Base-by-base conservation (phyloP, 441 rosid species). In the Theobroma grandiflorum region DNA sequence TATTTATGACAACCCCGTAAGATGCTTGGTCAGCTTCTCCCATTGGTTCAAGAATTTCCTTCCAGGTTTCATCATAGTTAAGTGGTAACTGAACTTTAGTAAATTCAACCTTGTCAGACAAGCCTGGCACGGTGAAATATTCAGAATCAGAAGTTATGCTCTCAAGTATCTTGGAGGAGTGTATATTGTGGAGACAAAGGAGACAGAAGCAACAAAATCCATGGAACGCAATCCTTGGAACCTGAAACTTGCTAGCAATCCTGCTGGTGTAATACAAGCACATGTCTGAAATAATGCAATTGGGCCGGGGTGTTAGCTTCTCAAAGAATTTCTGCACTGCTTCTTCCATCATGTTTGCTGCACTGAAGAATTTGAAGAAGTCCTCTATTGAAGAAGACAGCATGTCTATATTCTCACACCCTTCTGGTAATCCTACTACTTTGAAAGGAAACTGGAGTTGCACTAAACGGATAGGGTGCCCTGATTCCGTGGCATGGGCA, bases 201-300 rank as follows among this genome's bases (percentile, higher is more conserved):
- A 87, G 82, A 49, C 35, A 76, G 79, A 89, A 89, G 80, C 88
- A 79, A 40, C 80, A 33, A 57, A 76, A 61, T 58, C 88, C 89
- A 49, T 83, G 85, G 79, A 89, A 89, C 50, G 74, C 15, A 61
- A 89, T 78, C 79, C 86, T 82, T 62, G 90, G 91, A 11, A 89
- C 77, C 22, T 78, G 76, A 50, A 85, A 80, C 83, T 83, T 85
- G 50, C 61, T 62, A 5, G 89, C 80, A 53, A 83, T 45, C 38
- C 78, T 79, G 72, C 65, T 61, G 38, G 91, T 88, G 26, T 79
- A 88, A 14, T 66, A 64, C 63, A 86, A 53, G 20, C 80, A 81
- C 16, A 78, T 8, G 47, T 85, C 91, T 0, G 89, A 83, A n/a
- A 88, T 79, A 22, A 88, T 35, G 69, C 90, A 89, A 64, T 49